Percentiles rank a stretch among this genome's conserved stretches.
phyloP scores from a whole-genome alignment of 495 filamentous ascomycete species.

The Hypoxylon perforatum region DNA sequence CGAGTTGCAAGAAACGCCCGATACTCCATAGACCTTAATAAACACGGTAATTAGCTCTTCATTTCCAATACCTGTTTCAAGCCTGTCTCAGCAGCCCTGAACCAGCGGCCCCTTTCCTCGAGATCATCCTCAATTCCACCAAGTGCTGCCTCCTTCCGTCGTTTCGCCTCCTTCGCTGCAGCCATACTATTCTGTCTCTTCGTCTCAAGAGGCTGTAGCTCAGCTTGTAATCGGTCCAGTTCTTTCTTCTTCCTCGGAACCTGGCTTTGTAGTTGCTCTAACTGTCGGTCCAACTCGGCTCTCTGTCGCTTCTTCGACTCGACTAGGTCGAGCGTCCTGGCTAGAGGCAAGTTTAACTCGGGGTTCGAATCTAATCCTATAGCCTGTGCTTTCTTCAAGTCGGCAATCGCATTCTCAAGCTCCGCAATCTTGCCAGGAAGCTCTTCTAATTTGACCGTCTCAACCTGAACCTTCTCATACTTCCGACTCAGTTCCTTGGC shows the following conservation, averaged over 20 bases:
- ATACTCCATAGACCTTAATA: neutral
- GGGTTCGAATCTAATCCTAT: constrained; percentile 48
- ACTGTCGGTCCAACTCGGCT: constrained; percentile 72
- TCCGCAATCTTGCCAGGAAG: constrained; percentile 73
- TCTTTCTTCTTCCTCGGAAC: constrained; percentile 80
- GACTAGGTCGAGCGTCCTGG: constrained; percentile 68
- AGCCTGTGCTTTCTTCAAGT: constrained; percentile 57
- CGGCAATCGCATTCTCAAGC: constrained; percentile 68
- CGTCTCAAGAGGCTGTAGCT: constrained; percentile 75
- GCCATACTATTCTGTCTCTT: constrained; percentile 73
- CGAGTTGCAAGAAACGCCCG: constrained; percentile 2
- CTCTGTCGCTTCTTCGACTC: constrained; percentile 70
- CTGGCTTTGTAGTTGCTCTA: constrained; percentile 70
- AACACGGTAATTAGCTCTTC: constrained; percentile 10
- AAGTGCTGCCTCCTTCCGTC: constrained; percentile 75
- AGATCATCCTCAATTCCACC: constrained; percentile 79
- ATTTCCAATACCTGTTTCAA: constrained; percentile 73
- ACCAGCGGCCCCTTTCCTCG: constrained; percentile 86
- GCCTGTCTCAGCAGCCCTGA: constrained; percentile 73
- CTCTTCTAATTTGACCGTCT: constrained; percentile 65
- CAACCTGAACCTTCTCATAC: constrained; percentile 72
- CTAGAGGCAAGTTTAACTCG: constrained; percentile 65
- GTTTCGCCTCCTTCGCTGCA: constrained; percentile 81
- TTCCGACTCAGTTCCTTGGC: constrained; percentile 67
- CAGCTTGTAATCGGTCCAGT: constrained; percentile 75